These are phyloP conservation scores for Mortierella sp. DNA, from an alignment of 371 early-diverging fungal genomes.

Conservation along the genomic window DNA sequence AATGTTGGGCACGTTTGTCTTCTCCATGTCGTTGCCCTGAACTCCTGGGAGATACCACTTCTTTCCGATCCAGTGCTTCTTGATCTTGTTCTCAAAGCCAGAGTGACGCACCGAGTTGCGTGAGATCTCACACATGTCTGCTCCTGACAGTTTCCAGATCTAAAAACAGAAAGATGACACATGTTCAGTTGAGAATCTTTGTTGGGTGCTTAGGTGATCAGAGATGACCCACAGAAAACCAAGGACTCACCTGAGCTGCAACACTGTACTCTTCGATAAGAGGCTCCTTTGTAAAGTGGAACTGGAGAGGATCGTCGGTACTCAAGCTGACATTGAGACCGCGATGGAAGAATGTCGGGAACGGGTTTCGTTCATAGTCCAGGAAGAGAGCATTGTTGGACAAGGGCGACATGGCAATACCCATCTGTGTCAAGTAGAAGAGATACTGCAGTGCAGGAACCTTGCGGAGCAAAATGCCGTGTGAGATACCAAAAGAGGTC, in stretches of 20 bases:
- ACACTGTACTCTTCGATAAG: constrained; percentile 99
- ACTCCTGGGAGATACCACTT: constrained; percentile 82
- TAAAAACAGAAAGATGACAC: constrained; percentile 71
- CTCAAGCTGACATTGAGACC: constrained; percentile 97
- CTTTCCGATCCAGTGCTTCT: constrained; percentile 95
- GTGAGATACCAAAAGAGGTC: constrained; percentile 91
- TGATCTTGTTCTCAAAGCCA: constrained; percentile 92
- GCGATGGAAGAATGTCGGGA: constrained; percentile 93
- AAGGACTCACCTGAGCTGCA: constrained; percentile 84
- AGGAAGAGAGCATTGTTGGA: constrained; percentile 98
- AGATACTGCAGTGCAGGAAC: constrained; percentile 97
- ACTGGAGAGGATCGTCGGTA: constrained; percentile 99
- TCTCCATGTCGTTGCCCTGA: constrained; percentile 90
- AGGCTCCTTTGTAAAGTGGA: constrained; percentile 99
- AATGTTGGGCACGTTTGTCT: constrained; percentile 96
- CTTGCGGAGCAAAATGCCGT: constrained; percentile 97
- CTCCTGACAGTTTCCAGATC: constrained; percentile 95
- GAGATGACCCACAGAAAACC: no score
- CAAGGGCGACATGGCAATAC: constrained; percentile 98
- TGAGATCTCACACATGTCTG: constrained; percentile 98
- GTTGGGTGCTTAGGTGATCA: no score
- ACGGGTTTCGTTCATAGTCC: constrained; percentile 96
- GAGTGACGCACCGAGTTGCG: constrained; percentile 95
- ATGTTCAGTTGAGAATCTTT: no score
- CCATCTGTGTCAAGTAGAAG: constrained; percentile 95